Base-by-base conservation (phyloP, 208 protist genomes). In the Ichthyophonus hoferi region DNA sequence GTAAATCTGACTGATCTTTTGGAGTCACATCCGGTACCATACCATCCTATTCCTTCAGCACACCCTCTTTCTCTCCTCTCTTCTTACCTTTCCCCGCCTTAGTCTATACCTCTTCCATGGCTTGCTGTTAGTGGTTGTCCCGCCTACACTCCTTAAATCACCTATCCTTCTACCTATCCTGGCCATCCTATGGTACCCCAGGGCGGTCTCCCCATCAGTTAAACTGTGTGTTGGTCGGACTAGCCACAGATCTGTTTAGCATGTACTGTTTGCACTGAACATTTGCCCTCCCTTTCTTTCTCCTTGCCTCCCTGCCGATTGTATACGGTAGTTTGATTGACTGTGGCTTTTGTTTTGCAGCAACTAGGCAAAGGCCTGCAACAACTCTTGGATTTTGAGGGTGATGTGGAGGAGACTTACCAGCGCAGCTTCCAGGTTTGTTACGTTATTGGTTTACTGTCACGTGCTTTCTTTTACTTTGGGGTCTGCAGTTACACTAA, bases 331-430 rank as follows among this genome's bases (percentile, higher is more conserved):
- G n/a, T n/a, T n/a, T n/a, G n/a, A n/a, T n/a, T n/a, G n/a, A n/a
- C n/a, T n/a, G n/a, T n/a, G n/a, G n/a, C n/a, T n/a, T n/a, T n/a
- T n/a, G n/a, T n/a, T n/a, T n/a, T n/a, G n/a, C 40, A 17, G 35
- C 14, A 40, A 85, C 89, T 91, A 17, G 84, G 39, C 1, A 2
- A 37, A 37, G 89, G 89, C 67, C 85, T 91, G 14, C 38, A 82
- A 77, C 58, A 79, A 42, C 58, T 91, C n/a, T 82, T 91, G 2
- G 82, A 96, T 81, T 93, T 97, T 1, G 42, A 95, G 41, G 88
- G 91, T 33, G 95, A 93, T 14, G 91, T 97, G 34, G 58, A 58
- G 1, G 42, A 35, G 35, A 91, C 95, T 88, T 97, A 95, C 78
- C 39, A 42, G 31, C 67, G 86, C 42, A 91, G 85, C 24, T 91